Base-by-base conservation (phyloP, 2,329 filamentous ascomycete species). In the Fusarium gaditjirri region DNA sequence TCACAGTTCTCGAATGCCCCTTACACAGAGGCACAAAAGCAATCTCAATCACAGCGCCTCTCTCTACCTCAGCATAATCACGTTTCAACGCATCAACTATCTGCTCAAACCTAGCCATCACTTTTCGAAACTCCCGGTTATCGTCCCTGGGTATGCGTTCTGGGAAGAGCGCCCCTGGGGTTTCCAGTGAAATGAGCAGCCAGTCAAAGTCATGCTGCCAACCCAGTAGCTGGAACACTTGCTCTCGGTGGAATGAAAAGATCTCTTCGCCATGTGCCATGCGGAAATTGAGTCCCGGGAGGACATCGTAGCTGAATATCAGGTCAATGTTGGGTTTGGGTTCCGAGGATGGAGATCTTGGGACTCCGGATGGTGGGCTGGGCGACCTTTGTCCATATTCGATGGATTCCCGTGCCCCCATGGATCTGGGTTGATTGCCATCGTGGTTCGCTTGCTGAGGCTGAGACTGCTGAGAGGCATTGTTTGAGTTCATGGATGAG, bases 11-110 rank as follows among this genome's bases (percentile, higher is more conserved):
- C 2, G 44, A 39, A 12, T 72, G 68, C 0, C 54, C 46, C 10
- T 25, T 1, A 46, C 19, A 3, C 39, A 13, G 7, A 0, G 44
- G 35, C 27, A 72, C 68, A 5, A 71, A 31, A 3, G 14, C 10
- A 31, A 71, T 13, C 19, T 72, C 68, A 3, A 71, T 41, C 38
- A 72, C 38, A 4, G 49, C 44, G 4, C 27, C 27, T 27, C 31
- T 35, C 8, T 49, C 50, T 6, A 42, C 7, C 9, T 41, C 39
- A 0, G 29, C 13, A 39, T 65, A 60, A 5, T 38, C 43, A 33
- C 13, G 8, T 2, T 14, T 43, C 1, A 65, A 8, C 6, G 31
- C n/a, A 11, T 21, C 25, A 19, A 17, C 29, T 16, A 49, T 38
- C n/a, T 72, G 69, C 1, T 36, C 33, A 36, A 57, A 59, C 2